Percentiles rank a stretch among this genome's conserved stretches.
Conservation (phyloP, 805 yeast genomes). For the Phaffomyces antillensis region DNA sequence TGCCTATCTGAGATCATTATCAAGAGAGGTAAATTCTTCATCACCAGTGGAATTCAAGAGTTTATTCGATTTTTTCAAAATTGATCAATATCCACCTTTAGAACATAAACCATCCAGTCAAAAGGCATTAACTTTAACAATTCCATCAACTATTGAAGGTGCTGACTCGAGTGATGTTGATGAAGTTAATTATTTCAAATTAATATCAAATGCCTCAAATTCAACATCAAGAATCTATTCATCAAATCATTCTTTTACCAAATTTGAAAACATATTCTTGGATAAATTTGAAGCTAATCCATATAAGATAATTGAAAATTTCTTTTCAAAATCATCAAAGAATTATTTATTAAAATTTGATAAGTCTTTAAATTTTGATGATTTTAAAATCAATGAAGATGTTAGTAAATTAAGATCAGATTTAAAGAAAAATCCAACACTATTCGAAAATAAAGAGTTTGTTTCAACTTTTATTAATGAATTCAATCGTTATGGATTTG, state of each 20-base stretch:
- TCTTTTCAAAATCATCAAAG: slow-evolving; percentile 30
- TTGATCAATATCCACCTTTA: slow-evolving; percentile 27
- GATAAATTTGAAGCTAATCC: slow-evolving; percentile 36
- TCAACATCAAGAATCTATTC: slow-evolving; percentile 28
- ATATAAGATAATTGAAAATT: slow-evolving; percentile 26
- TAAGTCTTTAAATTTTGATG: slow-evolving; percentile 23
- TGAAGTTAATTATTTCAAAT: slow-evolving; percentile 24
- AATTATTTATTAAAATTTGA: slow-evolving; percentile 28
- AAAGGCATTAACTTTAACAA: slow-evolving; percentile 29
- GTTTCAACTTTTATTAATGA: slow-evolving; percentile 22
- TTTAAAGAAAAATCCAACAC: slow-evolving; percentile 15
- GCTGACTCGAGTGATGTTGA: slow-evolving; percentile 15
- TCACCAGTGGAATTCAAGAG: slow-evolving; percentile 25
- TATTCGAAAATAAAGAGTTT: slow-evolving; percentile 20
- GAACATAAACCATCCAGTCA: slow-evolving; percentile 27
- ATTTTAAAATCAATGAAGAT: slow-evolving; percentile 22
- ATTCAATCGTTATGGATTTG: slow-evolving; percentile 22
- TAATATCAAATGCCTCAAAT: slow-evolving; percentile 29
- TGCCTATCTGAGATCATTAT: slow-evolving; percentile 27
- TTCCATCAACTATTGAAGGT: slow-evolving; percentile 16
- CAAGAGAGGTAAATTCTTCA: slow-evolving; percentile 15
- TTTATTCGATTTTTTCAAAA: slow-evolving; percentile 26
- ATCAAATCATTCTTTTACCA: slow-evolving; percentile 29
- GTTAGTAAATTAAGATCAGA: slow-evolving; percentile 19
- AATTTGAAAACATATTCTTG: slow-evolving; percentile 32